Evolutionary conservation across 768 basidiomycete species (phyloP).

Genomic region (Mycena leptocephala): DNA sequence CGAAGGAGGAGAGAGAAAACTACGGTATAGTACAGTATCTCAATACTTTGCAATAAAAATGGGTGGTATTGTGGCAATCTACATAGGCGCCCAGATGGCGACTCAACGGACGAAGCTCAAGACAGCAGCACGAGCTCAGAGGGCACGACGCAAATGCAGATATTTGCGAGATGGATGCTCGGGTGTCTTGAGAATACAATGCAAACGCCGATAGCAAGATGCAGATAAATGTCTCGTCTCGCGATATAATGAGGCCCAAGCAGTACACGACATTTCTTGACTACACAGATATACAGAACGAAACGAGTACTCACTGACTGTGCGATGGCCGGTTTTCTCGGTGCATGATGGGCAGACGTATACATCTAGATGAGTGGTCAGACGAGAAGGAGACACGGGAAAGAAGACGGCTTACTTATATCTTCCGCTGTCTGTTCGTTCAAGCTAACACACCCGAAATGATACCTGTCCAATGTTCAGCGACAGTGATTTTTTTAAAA

Average conservation of each 20-base stretch:
- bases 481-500: conserved; percentile 4
- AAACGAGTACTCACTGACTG: conserved; percentile 82
- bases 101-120: conserved; percentile 32
- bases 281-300: conserved; percentile 42
- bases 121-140: conserved; percentile 24
- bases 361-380: conserved; percentile 26
- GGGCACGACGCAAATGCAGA: conserved; percentile 25
- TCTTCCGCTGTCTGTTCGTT: conserved; percentile 78
- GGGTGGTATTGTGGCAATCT: not conserved
- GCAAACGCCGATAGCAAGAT: conserved; percentile 45
- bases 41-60: not conserved
- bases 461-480: conserved; percentile 71
- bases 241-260: conserved; percentile 34
- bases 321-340: conserved; percentile 73
- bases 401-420: conserved; percentile 73
- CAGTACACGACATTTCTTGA: conserved; percentile 34
- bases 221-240: conserved; percentile 34
- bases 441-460: conserved; percentile 84
- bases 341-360: conserved; percentile 69
- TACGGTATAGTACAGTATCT: conserved; percentile 7
- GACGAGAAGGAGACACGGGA: not conserved
- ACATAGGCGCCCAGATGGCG: not conserved
- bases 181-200: conserved; percentile 49
- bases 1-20: not conserved
- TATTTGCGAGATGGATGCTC: conserved; percentile 38